Conservation (phyloP, 495 filamentous ascomycete genomes). For the Trichoderma parareesei region DNA sequence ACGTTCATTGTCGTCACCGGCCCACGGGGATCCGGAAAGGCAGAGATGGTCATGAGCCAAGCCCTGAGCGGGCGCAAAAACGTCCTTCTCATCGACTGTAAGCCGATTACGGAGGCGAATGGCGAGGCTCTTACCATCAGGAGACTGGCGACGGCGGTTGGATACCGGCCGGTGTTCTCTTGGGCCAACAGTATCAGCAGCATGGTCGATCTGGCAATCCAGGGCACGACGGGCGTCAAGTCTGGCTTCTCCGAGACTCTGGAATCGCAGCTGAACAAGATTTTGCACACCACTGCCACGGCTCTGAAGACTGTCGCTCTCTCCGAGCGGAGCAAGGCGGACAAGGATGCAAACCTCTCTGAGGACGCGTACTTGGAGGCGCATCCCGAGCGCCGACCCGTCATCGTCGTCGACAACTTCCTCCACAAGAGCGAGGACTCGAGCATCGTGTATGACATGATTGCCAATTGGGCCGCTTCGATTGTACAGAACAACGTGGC, state of each 20-base stretch:
- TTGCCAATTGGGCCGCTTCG: constrained; percentile 84
- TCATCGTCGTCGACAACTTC: constrained; percentile 94
- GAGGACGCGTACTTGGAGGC: constrained; percentile 89
- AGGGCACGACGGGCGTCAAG: constrained; percentile 89
- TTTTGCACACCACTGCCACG: constrained; percentile 74
- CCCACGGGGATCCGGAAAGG: constrained; percentile 84
- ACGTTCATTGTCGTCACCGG: constrained; percentile 95
- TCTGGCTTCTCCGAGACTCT: constrained; percentile 92
- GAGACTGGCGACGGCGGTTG: constrained; percentile 74
- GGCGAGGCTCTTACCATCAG: constrained; percentile 84
- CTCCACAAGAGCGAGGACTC: constrained; percentile 67
- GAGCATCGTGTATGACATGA: constrained; percentile 75
- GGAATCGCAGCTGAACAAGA: constrained; percentile 85
- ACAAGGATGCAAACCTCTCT: constrained; percentile 61
- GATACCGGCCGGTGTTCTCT: constrained; percentile 88
- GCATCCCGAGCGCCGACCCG: constrained; percentile 74
- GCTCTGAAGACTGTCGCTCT: constrained; percentile 75
- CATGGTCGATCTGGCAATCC: constrained; percentile 82
- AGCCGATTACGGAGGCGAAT: constrained; percentile 82
- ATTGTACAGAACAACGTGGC: constrained; percentile 86
- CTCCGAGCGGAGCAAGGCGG: constrained; percentile 54
- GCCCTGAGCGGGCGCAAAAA: constrained; percentile 68
- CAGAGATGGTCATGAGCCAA: constrained; percentile 77
- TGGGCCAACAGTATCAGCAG: constrained; percentile 95
- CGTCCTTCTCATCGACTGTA: constrained; percentile 88